Evolutionary conservation across 75 land plant genomes (phyloP), one percentile per base, ranked within the genome.

Genomic region (Chamaecyparis obtusa): DNA sequence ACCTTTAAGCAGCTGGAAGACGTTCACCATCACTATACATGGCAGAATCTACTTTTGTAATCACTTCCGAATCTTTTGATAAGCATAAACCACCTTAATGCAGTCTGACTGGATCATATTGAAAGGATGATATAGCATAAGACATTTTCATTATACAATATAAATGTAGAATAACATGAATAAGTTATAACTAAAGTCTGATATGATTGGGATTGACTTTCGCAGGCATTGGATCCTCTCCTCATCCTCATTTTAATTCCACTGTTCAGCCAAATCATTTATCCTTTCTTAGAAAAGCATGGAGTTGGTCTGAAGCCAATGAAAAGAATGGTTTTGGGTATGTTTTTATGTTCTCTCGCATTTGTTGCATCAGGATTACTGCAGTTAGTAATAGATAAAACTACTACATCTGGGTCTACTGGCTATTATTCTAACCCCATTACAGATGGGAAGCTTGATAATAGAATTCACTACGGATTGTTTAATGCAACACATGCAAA

Each of bases 151-250:
- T 72, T 9, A 1, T 32, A 30, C 35, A 32, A 32, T 21, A 60
- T 60, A 60, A 60, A 21, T 60, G 5, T 60, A 60, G 67, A 60
- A 32, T 72, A 72, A 11, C 36, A 32, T 72, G 36, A 33, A 72
- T 30, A 32, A 32, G 75, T 9, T 1, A 80, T 27, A 44, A 44
- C n/a, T 44, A 9, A 49, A 49, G 51, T 49, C 51, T 49, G 44
- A 44, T 44, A 35, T 41, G 83, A 44, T 80, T 80, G 48, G 44
- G 27, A 37, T 60, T 69, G 14, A 14, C 21, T 87, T 57, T 39
- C 54, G 76, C 91, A 90, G 91, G 91, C 91, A 32, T 35, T 90
- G 77, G 89, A 90, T 88, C 87, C 91, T 72, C 49, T 90, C 41
- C 85, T 90, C 19, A 86, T 90, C 15, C 87, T 88, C 35, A 0